These are phyloP conservation scores for Diaporthe velutina DNA, from an alignment of 2,329 filamentous ascomycete genomes.

Conservation along the genomic window DNA sequence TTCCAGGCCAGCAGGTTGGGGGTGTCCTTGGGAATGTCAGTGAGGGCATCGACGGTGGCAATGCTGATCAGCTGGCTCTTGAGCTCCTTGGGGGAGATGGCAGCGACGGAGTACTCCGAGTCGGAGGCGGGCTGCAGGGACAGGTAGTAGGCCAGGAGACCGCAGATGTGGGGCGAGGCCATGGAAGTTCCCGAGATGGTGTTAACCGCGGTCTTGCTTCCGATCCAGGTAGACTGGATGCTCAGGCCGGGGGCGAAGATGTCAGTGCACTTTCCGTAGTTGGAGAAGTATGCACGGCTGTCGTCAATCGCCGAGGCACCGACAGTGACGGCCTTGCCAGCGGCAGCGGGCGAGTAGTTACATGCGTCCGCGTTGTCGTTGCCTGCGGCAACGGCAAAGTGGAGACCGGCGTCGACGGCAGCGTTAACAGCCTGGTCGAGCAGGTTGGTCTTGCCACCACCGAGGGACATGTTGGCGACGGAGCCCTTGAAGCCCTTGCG, in stretches of 20 bases:
- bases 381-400: constrained; percentile 98
- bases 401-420: constrained; percentile 89
- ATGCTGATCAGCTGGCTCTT: constrained; percentile 90
- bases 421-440: constrained; percentile 95
- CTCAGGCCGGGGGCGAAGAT: constrained; percentile 98
- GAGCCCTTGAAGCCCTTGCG: constrained; percentile 99
- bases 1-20: constrained; percentile 99
- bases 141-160: constrained; percentile 97
- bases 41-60: constrained; percentile 82
- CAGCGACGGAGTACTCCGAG: constrained; percentile 90
- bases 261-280: constrained; percentile 99
- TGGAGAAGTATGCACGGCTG: constrained; percentile 99
- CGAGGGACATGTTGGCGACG: constrained; percentile 98
- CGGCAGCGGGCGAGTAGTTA: constrained; percentile 98
- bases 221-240: constrained; percentile 98
- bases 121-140: constrained; percentile 92
- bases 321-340: constrained; percentile 92
- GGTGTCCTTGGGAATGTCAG: constrained; percentile 87
- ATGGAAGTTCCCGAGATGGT: constrained; percentile 99
- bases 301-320: constrained; percentile 94
- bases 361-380: constrained; percentile 99
- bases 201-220: constrained; percentile 95
- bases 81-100: constrained; percentile 92
- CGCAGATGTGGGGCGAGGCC: constrained; percentile 96
- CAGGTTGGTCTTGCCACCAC: constrained; percentile 94